Base-by-base conservation (phyloP, 192 early-diverging fungal species). In the Umbelopsis vinacea region DNA sequence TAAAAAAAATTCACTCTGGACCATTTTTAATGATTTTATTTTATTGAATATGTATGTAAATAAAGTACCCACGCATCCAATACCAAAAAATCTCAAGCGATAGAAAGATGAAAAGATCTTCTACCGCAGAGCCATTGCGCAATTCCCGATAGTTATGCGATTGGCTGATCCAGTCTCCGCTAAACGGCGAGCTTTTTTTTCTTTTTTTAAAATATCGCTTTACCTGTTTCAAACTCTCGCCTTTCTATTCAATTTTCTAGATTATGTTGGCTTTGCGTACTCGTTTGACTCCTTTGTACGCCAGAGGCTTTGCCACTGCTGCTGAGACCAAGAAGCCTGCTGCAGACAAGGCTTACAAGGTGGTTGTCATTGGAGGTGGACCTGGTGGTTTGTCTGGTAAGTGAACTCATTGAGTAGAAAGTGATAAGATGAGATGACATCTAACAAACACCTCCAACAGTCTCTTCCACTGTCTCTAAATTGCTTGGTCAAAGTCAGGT, bases 401-500 rank as follows among this genome's bases (percentile, higher is more conserved):
- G 33, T 29, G 52, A 4, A 37, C n/a, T 66, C 67, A 48, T n/a
- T n/a, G n/a, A n/a, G n/a, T n/a, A n/a, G n/a, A n/a, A n/a, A n/a
- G n/a, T n/a, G n/a, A n/a, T n/a, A n/a, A n/a, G n/a, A n/a, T n/a
- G n/a, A n/a, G n/a, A 52, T 52, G 6, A 24, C 1, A 6, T 17
- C 38, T 48, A 45, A 47, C 43, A 23, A 2, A 19, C n/a, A 8
- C 4, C 11, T 0, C 33, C 15, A 33, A 66, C 83, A 67, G 92
- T 94, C 52, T 89, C 92, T 14, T 88, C 91, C 38, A 90, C 90
- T 8, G 73, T 94, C 10, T 79, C 90, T 11, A 71, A 86, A 48
- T 74, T 83, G 35, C 85, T 92, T n/a, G 89, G 89, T 69, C 81
- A 84, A 68, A 80, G 84, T 46, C 80, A 88, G 26, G 89, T 94